Base-by-base conservation (phyloP, 2,329 filamentous ascomycete genomes). In the Dothidotthia symphoricarpi region DNA sequence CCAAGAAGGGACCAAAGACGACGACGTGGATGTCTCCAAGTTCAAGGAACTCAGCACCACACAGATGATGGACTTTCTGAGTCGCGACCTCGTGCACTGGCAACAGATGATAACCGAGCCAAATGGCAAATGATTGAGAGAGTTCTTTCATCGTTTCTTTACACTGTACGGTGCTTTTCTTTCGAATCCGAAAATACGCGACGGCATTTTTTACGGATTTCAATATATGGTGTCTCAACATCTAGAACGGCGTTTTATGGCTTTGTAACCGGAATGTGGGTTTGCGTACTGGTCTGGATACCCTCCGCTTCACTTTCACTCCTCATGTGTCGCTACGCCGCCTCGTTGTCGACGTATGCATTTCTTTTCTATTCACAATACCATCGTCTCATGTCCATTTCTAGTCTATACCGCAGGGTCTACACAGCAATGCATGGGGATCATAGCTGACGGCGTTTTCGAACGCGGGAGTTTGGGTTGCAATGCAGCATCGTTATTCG, bases 61-160 rank as follows among this genome's bases (percentile, higher is more conserved):
- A 48, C 87, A 94, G 68, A 94, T 95, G 87, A 94, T 94, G 87
- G 88, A 94, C 63, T 77, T 82, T 53, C 68, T 95, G 63, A 90
- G 85, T 45, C 77, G 85, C 45, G 82, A 89, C 62, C 76, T 95
- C 56, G 79, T 91, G 51, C 85, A 86, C 57, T 95, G 88, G 88
- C 88, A 95, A 69, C 83, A 85, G 30, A 62, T 64, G 59, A 53
- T 67, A 14, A 43, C 47, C 1, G 52, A 59, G 16, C 48, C 55
- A 28, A 59, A 46, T 5, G 61, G 63, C 28, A 65, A 61, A 36
- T 65, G 41, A 35, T 28, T 4, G 10, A 3, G 13, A 33, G 1
- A 34, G 24, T 16, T 29, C n/a, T 31, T 6, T 27, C 5, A 22
- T 9, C 19, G 19, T 22, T 22, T 22, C 15, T 28, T 24, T 31